A percentile compares a stretch with the other conserved stretches of the same genome.
phyloP scores from a whole-genome alignment of 2,329 filamentous ascomycete genomes.

The Aspergillus fischeri region DNA sequence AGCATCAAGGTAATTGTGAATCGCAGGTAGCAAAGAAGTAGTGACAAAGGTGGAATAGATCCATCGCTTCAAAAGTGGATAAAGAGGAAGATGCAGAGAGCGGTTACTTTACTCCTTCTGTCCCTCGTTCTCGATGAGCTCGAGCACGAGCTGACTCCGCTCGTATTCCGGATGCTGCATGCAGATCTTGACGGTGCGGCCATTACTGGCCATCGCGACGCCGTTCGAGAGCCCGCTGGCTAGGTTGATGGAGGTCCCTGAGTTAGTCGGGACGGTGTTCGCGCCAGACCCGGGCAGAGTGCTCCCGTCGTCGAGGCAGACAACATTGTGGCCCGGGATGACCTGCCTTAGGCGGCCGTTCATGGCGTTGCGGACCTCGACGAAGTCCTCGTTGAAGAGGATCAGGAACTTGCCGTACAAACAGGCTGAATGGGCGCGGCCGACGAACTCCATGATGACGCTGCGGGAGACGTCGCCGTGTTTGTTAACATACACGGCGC shows the following conservation, averaged over 20 bases:
- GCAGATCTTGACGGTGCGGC: conserved; percentile 83
- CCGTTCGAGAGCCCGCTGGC: conserved; percentile 33
- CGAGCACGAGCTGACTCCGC: conserved; percentile 81
- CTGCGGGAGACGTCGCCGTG: conserved; percentile 91
- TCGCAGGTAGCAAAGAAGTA: not conserved
- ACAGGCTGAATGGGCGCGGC: conserved; percentile 79
- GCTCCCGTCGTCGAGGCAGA: conserved; percentile 78
- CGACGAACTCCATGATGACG: conserved; percentile 99
- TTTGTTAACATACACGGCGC: conserved; percentile 96
- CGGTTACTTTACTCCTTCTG: conserved; percentile 50
- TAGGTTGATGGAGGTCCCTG: conserved; percentile 21
- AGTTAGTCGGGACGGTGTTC: conserved; percentile 41
- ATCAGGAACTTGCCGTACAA: conserved; percentile 89
- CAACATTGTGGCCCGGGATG: conserved; percentile 84
- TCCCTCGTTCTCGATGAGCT: conserved; percentile 88
- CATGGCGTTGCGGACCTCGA: conserved; percentile 94
- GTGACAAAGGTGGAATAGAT: not conserved
- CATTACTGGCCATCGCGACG: conserved; percentile 27
- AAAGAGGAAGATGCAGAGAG: not conserved
- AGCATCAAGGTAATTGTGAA: not conserved
- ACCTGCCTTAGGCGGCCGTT: conserved; percentile 92
- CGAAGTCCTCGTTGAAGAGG: conserved; percentile 92
- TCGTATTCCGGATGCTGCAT: conserved; percentile 91
- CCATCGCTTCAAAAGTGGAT: not conserved
- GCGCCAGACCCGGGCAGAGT: conserved; percentile 35